Conservation (phyloP, 2,329 filamentous ascomycete species). For the Aspergillus sp. region DNA sequence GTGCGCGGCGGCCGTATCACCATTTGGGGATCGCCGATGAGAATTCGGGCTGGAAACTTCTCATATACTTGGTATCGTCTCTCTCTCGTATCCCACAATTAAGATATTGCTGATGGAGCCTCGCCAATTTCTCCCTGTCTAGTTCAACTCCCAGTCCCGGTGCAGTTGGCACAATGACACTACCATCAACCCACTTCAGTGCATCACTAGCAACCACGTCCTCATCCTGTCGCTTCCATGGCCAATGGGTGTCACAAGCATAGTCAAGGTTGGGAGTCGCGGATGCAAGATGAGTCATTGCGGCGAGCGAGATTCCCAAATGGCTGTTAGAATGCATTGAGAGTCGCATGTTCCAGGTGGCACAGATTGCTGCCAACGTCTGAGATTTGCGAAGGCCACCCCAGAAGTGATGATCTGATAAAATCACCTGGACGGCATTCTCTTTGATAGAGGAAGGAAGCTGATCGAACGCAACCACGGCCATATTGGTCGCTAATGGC, state of each 20-base stretch:
- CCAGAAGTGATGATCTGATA: slow-evolving; percentile 48
- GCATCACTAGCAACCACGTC: slow-evolving; percentile 42
- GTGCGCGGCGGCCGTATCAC: neutral
- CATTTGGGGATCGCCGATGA: neutral
- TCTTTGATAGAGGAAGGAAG: slow-evolving; percentile 40
- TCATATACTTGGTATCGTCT: neutral
- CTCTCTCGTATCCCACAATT: slow-evolving; percentile 28
- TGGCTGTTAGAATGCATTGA: slow-evolving; percentile 49
- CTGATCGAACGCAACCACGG: slow-evolving; percentile 43
- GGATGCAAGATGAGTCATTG: slow-evolving; percentile 45
- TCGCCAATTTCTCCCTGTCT: slow-evolving; percentile 35
- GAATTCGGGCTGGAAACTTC: neutral
- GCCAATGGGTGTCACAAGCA: slow-evolving; percentile 47
- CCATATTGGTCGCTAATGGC: slow-evolving; percentile 47
- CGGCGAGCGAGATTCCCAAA: slow-evolving; percentile 43
- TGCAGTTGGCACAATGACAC: slow-evolving; percentile 32
- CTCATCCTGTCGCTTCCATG: slow-evolving; percentile 45
- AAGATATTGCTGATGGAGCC: slow-evolving; percentile 39
- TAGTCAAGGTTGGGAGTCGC: slow-evolving; percentile 45
- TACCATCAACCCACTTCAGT: slow-evolving; percentile 38
- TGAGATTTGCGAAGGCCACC: slow-evolving; percentile 44
- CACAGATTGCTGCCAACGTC: slow-evolving; percentile 31
- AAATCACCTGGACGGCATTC: slow-evolving; percentile 42
- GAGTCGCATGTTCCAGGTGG: slow-evolving; percentile 41
- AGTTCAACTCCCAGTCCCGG: slow-evolving; percentile 41